Evolutionary conservation across 202 grass and related monocot species (phyloP).

Genomic region (Dendrocalamus latiflorus): DNA sequence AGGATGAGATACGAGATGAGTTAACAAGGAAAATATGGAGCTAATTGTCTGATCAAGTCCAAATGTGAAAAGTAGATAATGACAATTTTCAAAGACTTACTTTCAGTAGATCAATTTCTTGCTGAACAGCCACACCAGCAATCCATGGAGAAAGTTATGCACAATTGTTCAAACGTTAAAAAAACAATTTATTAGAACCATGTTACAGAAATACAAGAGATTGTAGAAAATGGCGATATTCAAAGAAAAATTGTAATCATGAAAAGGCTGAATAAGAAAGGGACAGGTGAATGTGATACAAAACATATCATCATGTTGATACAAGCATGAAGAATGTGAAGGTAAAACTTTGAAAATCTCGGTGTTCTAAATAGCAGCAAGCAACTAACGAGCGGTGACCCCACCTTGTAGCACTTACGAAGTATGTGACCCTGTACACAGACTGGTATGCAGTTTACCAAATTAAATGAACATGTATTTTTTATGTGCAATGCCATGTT

Average conservation of each 20-base stretch:
- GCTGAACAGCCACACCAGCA: no score
- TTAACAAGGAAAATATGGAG: slow-evolving; percentile 7
- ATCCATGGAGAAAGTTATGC: slow-evolving; percentile 22
- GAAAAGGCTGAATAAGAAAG: not conserved
- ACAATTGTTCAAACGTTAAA: slow-evolving; percentile 29
- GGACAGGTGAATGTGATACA: not conserved
- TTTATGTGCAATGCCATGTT: not conserved
- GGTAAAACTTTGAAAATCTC: not conserved
- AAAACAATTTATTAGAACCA: slow-evolving; percentile 30
- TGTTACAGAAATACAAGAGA: slow-evolving; percentile 8
- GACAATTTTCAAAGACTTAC: slow-evolving; percentile 38
- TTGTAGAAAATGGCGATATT: not conserved
- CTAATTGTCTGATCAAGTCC: not conserved
- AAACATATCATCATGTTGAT: not conserved
- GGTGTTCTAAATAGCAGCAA: not conserved
- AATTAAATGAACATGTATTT: not conserved
- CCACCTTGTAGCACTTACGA: not conserved
- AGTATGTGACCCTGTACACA: not conserved
- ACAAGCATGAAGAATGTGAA: slow-evolving; percentile 11
- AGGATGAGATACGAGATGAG: not conserved
- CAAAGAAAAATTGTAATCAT: no score
- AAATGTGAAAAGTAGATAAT: slow-evolving; percentile 4
- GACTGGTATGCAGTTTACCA: not conserved
- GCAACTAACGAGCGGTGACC: not conserved
- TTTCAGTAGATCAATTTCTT: slow-evolving; percentile 96